phyloP scores from a whole-genome alignment of 306 rosid genomes.

The Myrica gale region DNA sequence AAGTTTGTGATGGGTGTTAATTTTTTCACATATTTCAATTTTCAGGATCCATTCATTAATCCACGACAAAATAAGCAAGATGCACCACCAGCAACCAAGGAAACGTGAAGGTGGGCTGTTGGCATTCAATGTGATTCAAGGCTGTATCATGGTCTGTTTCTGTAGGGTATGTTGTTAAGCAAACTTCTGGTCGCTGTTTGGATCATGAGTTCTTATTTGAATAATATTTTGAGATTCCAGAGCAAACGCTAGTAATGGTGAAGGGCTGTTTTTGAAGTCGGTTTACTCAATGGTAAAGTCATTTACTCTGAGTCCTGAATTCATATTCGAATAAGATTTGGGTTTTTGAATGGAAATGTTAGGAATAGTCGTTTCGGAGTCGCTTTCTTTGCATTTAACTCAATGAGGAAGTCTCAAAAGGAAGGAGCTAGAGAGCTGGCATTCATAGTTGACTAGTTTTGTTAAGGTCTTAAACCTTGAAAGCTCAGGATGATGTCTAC shows the following conservation, averaged over 20 bases:
- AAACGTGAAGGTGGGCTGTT: slow-evolving; percentile 24
- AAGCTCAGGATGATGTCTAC: not conserved
- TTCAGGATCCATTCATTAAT: slow-evolving; percentile 68
- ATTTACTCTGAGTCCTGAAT: not conserved
- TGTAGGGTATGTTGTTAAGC: not conserved
- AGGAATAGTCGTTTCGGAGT: not conserved
- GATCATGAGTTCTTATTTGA: not conserved
- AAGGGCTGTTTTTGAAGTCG: not conserved
- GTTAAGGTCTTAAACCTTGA: not conserved
- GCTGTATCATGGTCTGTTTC: not conserved
- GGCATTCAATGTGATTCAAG: not conserved
- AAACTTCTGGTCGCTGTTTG: not conserved
- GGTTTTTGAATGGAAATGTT: not conserved
- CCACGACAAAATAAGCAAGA: slow-evolving; percentile 37
- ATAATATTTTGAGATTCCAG: slow-evolving; percentile 1
- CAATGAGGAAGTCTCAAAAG: not conserved
- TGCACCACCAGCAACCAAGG: slow-evolving; percentile 40
- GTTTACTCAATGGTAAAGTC: not conserved
- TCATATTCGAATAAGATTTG: not conserved
- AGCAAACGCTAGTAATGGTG: not conserved
- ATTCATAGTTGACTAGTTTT: too few relatives aligned
- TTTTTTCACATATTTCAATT: slow-evolving; percentile 11
- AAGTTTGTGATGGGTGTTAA: slow-evolving; percentile 9
- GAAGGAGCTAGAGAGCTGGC: not conserved
- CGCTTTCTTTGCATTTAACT: not conserved